Base-by-base conservation (phyloP, 805 yeast genomes). In the Nakazawaea peltata region DNA sequence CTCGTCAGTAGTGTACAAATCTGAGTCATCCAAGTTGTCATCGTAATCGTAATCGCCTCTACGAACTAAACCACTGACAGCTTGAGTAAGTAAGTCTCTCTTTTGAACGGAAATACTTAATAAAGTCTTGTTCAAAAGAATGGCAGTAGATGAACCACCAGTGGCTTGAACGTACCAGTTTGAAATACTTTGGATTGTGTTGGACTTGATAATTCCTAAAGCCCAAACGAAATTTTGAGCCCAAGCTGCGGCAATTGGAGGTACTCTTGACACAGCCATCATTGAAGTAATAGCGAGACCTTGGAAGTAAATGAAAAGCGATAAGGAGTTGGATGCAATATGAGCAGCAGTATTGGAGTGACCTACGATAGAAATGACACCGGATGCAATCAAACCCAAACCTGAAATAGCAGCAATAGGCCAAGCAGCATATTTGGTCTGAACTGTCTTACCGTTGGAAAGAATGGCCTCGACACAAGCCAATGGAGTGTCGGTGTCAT, bases 181-280 rank as follows among this genome's bases (percentile, higher is more conserved):
- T 44, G 92, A 81, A 43, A 86, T 82, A 28, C 66, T 56, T 56
- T 88, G 96, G 74, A 90, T 81, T 50, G 87, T 84, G 11, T 60
- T 57, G 6, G 77, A 74, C 36, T 71, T 70, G 48, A 92, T 83
- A 44, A 90, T 79, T 31, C 98, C 98, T 73, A 90, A 73, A 2
- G 97, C 78, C 97, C 97, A 90, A 58, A 76, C 78, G 66, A 92
- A 92, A 63, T 90, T 92, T 59, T 90, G 95, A 22, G 94, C 78
- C 98, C 98, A 90, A 2, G 97, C 88, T 3, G 95, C 86, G 4
- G 97, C 97, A 46, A 92, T 88, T 2, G 98, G 98, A 2, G 98
- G 98, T 15, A 86, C 83, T 41, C 74, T 66, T 15, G 85, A 73
- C 21, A 90, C 97, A 38, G 94, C 96, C 87, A 87, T 81, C 96